Percentiles rank a stretch among this genome's conserved stretches.
These are phyloP conservation scores for Elsinoe australis DNA, from an alignment of 2,329 filamentous ascomycete genomes.

Conservation along the genomic window DNA sequence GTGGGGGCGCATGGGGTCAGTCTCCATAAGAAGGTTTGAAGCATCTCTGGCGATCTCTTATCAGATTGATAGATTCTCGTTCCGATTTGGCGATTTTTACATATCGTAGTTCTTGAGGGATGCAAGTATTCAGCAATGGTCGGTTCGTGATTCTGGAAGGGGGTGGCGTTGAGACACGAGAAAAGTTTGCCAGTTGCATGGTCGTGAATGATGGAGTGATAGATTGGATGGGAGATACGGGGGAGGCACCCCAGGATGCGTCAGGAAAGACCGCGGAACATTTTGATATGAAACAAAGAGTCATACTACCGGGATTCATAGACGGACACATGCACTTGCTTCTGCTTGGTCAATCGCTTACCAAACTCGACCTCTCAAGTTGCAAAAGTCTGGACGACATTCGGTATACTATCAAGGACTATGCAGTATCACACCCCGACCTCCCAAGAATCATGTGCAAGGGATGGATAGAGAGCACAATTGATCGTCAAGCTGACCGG, in stretches of 20 bases:
- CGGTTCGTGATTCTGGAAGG: constrained; percentile 17
- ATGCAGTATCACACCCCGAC: constrained; percentile 39
- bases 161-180: not conserved
- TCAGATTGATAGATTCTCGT: too few species aligned
- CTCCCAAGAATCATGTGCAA: constrained; percentile 44
- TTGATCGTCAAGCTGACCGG: constrained; percentile 42
- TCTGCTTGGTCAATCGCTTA: constrained; percentile 47
- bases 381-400: constrained; percentile 47
- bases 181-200: constrained; percentile 31
- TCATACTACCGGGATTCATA: constrained; percentile 49
- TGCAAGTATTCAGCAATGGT: constrained; percentile 18
- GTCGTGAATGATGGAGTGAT: constrained; percentile 37
- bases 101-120: too few species aligned
- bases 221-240: constrained; percentile 34
- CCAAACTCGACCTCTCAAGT: constrained; percentile 42
- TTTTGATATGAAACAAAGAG: constrained; percentile 32
- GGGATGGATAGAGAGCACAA: constrained; percentile 53
- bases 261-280: constrained; percentile 22
- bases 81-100: too few species aligned
- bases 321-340: constrained; percentile 54
- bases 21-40: too few species aligned
- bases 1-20: too few species aligned
- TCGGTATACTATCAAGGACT: constrained; percentile 39
- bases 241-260: constrained; percentile 25
- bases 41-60: too few species aligned